Base-by-base conservation (phyloP, 1,284 basidiomycete species). In the Anthracocystis panici-leucophaei region DNA sequence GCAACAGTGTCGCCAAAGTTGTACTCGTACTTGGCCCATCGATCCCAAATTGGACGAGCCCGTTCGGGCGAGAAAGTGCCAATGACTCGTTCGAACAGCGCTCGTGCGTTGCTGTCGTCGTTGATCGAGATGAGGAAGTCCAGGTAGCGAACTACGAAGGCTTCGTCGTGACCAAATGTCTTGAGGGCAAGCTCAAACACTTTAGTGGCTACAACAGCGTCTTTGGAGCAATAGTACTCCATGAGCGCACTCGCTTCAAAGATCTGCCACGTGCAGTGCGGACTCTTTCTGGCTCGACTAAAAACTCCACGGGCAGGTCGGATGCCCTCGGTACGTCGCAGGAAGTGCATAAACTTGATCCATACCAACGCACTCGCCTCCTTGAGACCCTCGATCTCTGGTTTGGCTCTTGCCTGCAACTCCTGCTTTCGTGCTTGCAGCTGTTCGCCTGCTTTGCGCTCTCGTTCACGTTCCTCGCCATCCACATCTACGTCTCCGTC, bases 141-240 rank as follows among this genome's bases (percentile, higher is more conserved):
- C 44, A 99, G 90, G 87, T 98, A 97, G 58, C 92, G 90, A 63
- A 93, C 87, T 11, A 97, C 93, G 78, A 92, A 97, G 0, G 81
- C 78, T 62, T 80, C 90, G 75, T 97, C 93, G 29, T 92, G 90
- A 5, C 90, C 89, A 84, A 94, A 97, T 6, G 89, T 87, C 83
- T 95, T 93, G 83, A 97, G 87, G n/a, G 95, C 96, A 69, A 93
- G 91, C 85, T 97, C 94, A 82, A 97, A 98, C 68, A 99, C 96
- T 61, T 94, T 90, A 53, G 91, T 93, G 0, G 95, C 93, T 21
- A 98, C 91, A 8, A 89, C 88, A 40, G 91, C 88, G 51, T 94
- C 93, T 82, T 95, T 93, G 65, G 92, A 94, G 85, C 91, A 92
- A 86, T 97, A 94, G 84, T 97, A 97, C 86, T 99, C 96, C 90